Base-by-base conservation (phyloP, 2,329 filamentous ascomycete species). In the Fusarium drepaniforme region DNA sequence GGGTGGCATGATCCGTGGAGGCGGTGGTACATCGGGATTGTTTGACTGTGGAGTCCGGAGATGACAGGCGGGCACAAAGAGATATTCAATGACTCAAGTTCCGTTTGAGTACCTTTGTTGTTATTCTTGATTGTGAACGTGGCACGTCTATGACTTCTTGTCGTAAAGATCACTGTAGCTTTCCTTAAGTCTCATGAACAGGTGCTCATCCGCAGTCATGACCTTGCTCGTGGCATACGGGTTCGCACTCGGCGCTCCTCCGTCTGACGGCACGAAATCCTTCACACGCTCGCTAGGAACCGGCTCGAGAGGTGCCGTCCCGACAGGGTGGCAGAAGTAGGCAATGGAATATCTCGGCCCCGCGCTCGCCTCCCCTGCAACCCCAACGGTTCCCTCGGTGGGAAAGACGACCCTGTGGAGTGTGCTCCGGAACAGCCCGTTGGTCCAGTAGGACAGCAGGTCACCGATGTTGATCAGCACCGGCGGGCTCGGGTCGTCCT, bases 381-480 rank as follows among this genome's bases (percentile, higher is more conserved):
- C 80, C 11, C 35, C 67, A 16, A 58, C 66, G 7, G 68, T 68
- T 16, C 73, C 78, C 8, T 73, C 77, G 0, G 75, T 68, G 0
- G 87, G 84, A 75, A 98, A 97, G 0, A 96, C 91, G 35, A 98
- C 97, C 13, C 96, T 88, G 81, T 98, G 97, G 8, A 98, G 91
- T 0, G 96, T 98, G 77, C 93, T 95, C 77, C 95, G 93, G 73
- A 98, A 88, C 57, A 98, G 84, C 0, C 96, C 95, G 74, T 93
- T 93, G 1, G 97, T 98, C 96, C 96, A 98, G 82, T 97, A 97
- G 38, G 91, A 93, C 71, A 93, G 84, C 80, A 93, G 79, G 81
- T 92, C 85, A 83, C 93, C 84, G 84, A 95, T 90, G 86, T 97
- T 85, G 91, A 98, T 82, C 87, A 98, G 82, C 87, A 95, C 94